Conservation (phyloP, 352 stramenopile species). For the Phytophthora brassicae region DNA sequence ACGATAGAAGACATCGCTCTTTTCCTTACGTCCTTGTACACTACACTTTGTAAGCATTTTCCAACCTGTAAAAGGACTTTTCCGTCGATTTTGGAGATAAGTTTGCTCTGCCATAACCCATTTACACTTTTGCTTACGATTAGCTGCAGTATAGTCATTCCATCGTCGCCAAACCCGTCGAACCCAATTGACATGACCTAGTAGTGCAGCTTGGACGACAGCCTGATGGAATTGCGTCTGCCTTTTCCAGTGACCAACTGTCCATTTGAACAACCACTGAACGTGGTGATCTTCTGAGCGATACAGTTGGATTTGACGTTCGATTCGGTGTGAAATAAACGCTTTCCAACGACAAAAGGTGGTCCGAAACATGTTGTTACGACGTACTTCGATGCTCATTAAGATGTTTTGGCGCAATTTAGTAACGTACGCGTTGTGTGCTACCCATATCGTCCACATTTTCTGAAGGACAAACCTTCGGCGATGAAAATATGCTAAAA, state of each 20-base stretch:
- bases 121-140: background rate
- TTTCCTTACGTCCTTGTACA: slow-evolving; percentile 7
- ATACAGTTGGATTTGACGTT: background rate
- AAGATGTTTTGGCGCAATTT: slow-evolving; percentile 35
- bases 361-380: slow-evolving; percentile 23
- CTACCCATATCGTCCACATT: slow-evolving; percentile 27
- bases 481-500: slow-evolving; percentile 15
- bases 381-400: slow-evolving; percentile 30
- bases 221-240: slow-evolving; percentile 7
- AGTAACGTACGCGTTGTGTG: slow-evolving; percentile 13
- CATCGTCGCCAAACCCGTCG: slow-evolving; percentile 8
- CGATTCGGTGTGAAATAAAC: slow-evolving; percentile 11
- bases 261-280: slow-evolving; percentile 9
- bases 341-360: slow-evolving; percentile 34
- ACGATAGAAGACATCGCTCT: slow-evolving; percentile 25
- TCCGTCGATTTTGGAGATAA: background rate
- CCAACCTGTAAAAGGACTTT: slow-evolving; percentile 19
- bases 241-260: slow-evolving; percentile 12
- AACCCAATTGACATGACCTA: slow-evolving; percentile 7
- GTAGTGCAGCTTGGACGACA: slow-evolving; percentile 2
- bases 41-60: slow-evolving; percentile 8
- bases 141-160: slow-evolving; percentile 11
- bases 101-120: background rate
- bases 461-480: slow-evolving; percentile 16
- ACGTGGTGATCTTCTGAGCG: slow-evolving; percentile 17